Percentiles rank a stretch among this genome's conserved stretches.
Evolutionary conservation across 2,329 filamentous ascomycete genomes (phyloP).

Genomic region (Lomentospora prolificans): DNA sequence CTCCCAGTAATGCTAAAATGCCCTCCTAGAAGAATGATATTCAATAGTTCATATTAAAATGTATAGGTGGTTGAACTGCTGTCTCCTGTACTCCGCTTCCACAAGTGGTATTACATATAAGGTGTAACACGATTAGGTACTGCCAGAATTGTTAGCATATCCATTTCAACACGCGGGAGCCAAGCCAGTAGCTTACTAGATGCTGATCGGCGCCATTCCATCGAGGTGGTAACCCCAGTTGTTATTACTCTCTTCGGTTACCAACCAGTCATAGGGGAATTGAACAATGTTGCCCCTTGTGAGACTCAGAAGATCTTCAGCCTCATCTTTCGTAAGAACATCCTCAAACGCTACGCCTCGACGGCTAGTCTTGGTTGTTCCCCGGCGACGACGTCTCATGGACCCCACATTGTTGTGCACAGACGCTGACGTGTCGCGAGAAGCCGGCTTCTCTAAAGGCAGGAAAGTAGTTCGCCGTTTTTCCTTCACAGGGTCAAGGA

Average conservation of each 20-base stretch:
- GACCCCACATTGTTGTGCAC: constrained; percentile 32
- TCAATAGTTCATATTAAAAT: too few species aligned
- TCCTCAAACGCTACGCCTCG: constrained; percentile 62
- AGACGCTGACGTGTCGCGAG: constrained; percentile 21
- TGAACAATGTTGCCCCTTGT: constrained; percentile 82
- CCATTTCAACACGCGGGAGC: background rate
- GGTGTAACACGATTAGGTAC: background rate
- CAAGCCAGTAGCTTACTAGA: constrained; percentile 79
- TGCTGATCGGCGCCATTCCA: constrained; percentile 89
- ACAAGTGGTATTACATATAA: too few species aligned
- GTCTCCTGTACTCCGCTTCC: too few species aligned
- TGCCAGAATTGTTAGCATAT: background rate
- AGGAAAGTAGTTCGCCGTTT: constrained; percentile 49
- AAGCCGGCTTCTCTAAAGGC: constrained; percentile 37
- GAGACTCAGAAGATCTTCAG: constrained; percentile 70
- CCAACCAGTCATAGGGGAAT: constrained; percentile 94
- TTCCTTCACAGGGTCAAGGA: constrained; percentile 22
- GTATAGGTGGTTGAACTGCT: too few species aligned
- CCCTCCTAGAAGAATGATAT: too few species aligned
- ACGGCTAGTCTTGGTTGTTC: constrained; percentile 59
- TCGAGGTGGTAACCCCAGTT: constrained; percentile 98
- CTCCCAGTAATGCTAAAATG: background rate
- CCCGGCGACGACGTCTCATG: constrained; percentile 53
- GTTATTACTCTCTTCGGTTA: constrained; percentile 80
- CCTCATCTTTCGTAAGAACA: constrained; percentile 62